These are phyloP conservation scores for Triglochin maritima DNA, from an alignment of 106 monocot genomes.

Conservation along the genomic window DNA sequence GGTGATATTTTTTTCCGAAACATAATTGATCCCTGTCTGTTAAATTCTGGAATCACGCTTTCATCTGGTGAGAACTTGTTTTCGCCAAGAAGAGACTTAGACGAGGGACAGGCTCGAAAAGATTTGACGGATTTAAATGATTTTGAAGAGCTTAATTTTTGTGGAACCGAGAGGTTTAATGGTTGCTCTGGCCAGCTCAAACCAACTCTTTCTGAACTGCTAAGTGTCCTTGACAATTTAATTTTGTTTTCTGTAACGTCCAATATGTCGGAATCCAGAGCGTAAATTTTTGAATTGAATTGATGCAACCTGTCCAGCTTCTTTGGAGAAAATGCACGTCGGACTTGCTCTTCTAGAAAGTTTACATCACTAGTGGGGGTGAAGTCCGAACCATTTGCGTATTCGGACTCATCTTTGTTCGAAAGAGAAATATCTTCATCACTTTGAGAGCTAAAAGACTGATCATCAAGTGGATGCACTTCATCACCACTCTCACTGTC, in stretches of 20 bases:
- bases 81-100: not conserved
- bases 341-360: conserved; percentile 3
- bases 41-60: not conserved
- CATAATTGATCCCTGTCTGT: conserved; percentile 10
- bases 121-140: conserved; percentile 37
- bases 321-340: conserved; percentile 12
- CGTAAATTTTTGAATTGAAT: conserved; percentile 24
- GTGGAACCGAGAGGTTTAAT: conserved; percentile 34
- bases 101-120: conserved; percentile 23
- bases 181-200: conserved; percentile 89
- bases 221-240: conserved; percentile 41
- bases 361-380: not conserved
- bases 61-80: not conserved
- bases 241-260: conserved; percentile 9
- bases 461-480: conserved; percentile 24
- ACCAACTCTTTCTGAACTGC: conserved; percentile 63
- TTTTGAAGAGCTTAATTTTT: conserved; percentile 5
- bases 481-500: conserved; percentile 48
- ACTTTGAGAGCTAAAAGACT: conserved; percentile 3
- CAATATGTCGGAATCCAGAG: conserved; percentile 4
- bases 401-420: conserved; percentile 11
- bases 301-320: conserved; percentile 29
- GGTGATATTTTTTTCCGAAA: conserved; percentile 32
- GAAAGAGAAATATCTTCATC: not conserved
- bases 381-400: not conserved